Conservation (phyloP, 306 rosid species). For the Vigna angularis region DNA sequence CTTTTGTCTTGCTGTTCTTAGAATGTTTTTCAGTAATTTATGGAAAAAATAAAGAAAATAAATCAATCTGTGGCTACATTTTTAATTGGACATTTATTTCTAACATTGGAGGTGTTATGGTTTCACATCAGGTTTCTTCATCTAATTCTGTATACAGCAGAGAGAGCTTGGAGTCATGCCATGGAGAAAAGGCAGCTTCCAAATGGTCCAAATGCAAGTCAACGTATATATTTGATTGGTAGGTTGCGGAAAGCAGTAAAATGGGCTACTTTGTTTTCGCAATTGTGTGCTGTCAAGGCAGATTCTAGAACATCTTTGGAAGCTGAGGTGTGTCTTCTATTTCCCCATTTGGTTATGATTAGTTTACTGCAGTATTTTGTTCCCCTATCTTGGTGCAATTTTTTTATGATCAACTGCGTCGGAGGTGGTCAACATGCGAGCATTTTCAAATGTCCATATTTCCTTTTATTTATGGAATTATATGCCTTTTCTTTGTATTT, state of each 20-base stretch:
- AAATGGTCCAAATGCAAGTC: conserved; percentile 89
- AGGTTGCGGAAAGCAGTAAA: conserved; percentile 95
- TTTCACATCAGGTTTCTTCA: conserved; percentile 87
- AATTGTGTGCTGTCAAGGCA: conserved; percentile 84
- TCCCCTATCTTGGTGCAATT: neutral
- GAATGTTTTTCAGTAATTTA: conserved; percentile 2
- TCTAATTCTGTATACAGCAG: conserved; percentile 81
- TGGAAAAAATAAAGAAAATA: conserved; percentile 2
- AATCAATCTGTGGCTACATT: conserved; percentile 4
- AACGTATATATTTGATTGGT: conserved; percentile 92
- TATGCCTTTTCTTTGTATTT: neutral
- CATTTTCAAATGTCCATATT: conserved; percentile 33
- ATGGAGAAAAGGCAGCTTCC: conserved; percentile 99
- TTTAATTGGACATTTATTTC: conserved; percentile 15
- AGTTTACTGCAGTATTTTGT: conserved; percentile 1
- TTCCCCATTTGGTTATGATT: conserved; percentile 17
- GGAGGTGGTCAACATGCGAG: conserved; percentile 31
- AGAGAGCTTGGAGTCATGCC: conserved; percentile 99
- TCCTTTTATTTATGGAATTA: neutral
- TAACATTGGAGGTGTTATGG: conserved; percentile 42
- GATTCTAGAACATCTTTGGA: conserved; percentile 96
- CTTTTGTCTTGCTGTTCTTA: neutral
- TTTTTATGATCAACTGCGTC: neutral
- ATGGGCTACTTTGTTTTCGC: conserved; percentile 94
- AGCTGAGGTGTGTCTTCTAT: conserved; percentile 78